Base-by-base conservation (phyloP, 345 rosid species). In the Salix dunnii region DNA sequence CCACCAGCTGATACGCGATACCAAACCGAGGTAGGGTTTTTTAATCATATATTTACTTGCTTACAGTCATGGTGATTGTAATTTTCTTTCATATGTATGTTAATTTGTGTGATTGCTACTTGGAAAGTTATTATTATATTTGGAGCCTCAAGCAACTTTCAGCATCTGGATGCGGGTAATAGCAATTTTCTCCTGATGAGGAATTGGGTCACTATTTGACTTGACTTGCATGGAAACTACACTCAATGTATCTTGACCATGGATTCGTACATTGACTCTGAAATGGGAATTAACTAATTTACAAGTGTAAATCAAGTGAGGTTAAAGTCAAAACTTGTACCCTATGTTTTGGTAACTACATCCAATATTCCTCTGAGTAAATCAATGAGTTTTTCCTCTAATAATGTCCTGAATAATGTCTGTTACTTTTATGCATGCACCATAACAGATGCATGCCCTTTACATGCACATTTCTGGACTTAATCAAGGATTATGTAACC, bases 1-100 rank as follows among this genome's bases (percentile, higher is more conserved):
- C 97, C 99, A 31, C 87, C 97, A 3, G 71, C 93, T 8, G 99
- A 95, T 84, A 84, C 90, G 0, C 93, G 98, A 55, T 90, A 89
- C 85, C 88, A 18, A 80, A 93, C 98, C 28, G 99, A 93, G 99
- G 99, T 95, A 91, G 31, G 76, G 18, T 40, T 75, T 51, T 49
- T 65, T 5, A 43, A 61, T 72, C 38, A 31, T 67, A 42, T n/a
- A 11, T 18, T 67, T 40, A 9, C 23, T 51, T 63, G 65, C 58
- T 48, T 61, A 51, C 60, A 5, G 12, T 33, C 33, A 17, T 48
- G 46, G 43, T 13, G 43, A 58, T 4, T 55, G 62, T 55, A 69
- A 7, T 40, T 25, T 38, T 43, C 11, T n/a, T 21, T 58, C 9
- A 17, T 13, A 7, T 0, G 23, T 18, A 14, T 30, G 21, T 66